These are phyloP conservation scores for Mucor velutinosus DNA, from an alignment of 371 early-diverging fungal genomes.

Conservation along the genomic window DNA sequence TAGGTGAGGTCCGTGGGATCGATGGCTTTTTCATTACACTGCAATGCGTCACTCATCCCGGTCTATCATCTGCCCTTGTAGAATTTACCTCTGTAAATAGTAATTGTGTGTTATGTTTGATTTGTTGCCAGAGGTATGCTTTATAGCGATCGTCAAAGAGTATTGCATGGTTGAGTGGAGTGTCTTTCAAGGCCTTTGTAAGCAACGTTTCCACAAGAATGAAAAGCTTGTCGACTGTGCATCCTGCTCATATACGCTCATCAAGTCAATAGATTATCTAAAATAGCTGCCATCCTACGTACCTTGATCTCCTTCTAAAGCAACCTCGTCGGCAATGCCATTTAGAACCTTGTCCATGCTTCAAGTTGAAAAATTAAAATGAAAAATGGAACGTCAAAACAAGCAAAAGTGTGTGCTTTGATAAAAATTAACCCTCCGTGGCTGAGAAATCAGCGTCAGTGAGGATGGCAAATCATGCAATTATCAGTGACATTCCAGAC, in stretches of 20 bases:
- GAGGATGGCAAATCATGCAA: not conserved
- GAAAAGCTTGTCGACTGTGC: slow-evolving; percentile 6
- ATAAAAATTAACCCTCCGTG: not conserved
- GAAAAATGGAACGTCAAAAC: slow-evolving; percentile 1
- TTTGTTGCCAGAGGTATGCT: slow-evolving; percentile 6
- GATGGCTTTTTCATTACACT: not conserved
- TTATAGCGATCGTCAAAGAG: slow-evolving; percentile 10
- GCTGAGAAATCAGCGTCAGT: not conserved
- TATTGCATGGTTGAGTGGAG: not conserved
- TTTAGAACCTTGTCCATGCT: slow-evolving; percentile 1
- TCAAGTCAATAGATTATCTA: not conserved
- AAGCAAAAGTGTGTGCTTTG: not conserved
- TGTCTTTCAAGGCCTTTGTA: not conserved
- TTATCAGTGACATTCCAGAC: no score
- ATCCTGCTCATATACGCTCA: slow-evolving; percentile 6
- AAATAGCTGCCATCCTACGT: not conserved
- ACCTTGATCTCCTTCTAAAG: slow-evolving; percentile 23
- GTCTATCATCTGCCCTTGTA: not conserved
- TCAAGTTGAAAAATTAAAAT: not conserved
- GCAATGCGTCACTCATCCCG: not conserved
- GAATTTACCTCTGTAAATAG: slow-evolving; percentile 4
- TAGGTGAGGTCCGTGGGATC: not conserved
- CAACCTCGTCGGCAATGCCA: slow-evolving; percentile 12
- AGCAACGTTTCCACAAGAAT: not conserved
- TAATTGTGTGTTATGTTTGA: not conserved